Percentiles rank a stretch among this genome's conserved stretches.
Conservation (phyloP, 2,329 filamentous ascomycete species). For the Penicillium sp. region DNA sequence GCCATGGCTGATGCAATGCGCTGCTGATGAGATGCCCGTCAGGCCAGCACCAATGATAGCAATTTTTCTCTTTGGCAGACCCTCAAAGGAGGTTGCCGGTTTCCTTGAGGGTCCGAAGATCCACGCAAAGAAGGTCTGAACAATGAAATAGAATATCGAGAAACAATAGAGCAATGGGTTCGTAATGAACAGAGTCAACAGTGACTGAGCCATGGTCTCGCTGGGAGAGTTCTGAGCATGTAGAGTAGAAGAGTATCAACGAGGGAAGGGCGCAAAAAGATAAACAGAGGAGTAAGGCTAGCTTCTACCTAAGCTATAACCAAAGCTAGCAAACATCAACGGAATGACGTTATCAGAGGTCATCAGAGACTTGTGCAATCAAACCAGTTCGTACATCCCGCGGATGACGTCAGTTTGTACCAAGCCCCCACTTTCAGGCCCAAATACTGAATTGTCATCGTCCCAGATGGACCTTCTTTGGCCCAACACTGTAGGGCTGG, state of each 20-base stretch:
- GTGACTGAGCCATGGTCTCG: neutral
- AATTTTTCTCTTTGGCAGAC: neutral
- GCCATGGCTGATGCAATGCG: conserved; percentile 1
- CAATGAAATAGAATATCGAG: neutral
- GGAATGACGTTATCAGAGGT: neutral
- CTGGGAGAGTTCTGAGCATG: neutral
- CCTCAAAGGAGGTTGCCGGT: neutral
- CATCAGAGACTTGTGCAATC: neutral
- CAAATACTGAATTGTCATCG: too few species aligned
- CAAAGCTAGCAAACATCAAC: neutral
- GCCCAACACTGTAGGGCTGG: too few species aligned
- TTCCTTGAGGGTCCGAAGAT: neutral
- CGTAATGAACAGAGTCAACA: neutral
- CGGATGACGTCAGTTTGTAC: too few species aligned
- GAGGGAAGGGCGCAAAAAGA: neutral
- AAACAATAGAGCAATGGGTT: neutral
- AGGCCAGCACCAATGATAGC: conserved; percentile 2
- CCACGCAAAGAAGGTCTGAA: neutral
- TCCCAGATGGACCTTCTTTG: too few species aligned
- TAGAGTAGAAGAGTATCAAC: neutral
- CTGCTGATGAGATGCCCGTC: conserved; percentile 1
- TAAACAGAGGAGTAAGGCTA: neutral
- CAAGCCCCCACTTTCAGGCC: too few species aligned
- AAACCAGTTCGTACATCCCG: too few species aligned
- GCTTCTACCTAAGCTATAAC: neutral